Evolutionary conservation across 176 grass and related monocot genomes (phyloP), one percentile per base, ranked within the genome.

Genomic region (Echinochloa phyllopogon): DNA sequence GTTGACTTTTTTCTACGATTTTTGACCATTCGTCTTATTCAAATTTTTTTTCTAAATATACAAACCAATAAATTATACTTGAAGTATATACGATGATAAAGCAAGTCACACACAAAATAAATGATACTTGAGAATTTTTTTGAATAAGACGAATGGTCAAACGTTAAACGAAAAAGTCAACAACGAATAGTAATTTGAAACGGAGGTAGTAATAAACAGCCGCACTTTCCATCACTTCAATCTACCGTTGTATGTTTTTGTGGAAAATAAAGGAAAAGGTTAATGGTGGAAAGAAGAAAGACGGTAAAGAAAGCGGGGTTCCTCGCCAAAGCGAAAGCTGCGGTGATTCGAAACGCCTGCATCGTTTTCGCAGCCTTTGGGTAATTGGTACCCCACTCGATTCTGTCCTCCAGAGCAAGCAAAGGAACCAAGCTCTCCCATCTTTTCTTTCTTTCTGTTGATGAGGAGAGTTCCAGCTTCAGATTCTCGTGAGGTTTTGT

Each of bases 361-460:
- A 20, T 20, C 5, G 56, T 17, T 29, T 55, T 18, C 3, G 45
- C 4, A 60, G 39, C 18, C 3, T 59, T 23, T 59, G 6, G 21
- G 56, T 59, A 59, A 21, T 33, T 49, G 24, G 24, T 18, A 29
- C 8, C 36, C 33, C n/a, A 58, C 11, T 76, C 36, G 75, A 77
- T 77, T 77, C 39, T 45, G n/a, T 45, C 75, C 75, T 42, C 53
- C 20, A 6, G 17, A 14, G 7, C 56, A 77, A 77, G 39, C 75
- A 77, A 62, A 62, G 56, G 21, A 59, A 59, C 56, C 56, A 77
- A 14, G 6, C 36, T 15, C 55, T 42, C 6, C 37, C n/a, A n/a
- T 15, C 15, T 43, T 21, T n/a, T 6, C 39, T 21, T 3, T 6
- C 24, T 37, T 38, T 12, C 23, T 9, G 29, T 3, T 25, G n/a